Percentiles rank a stretch among this genome's conserved stretches.
Evolutionary conservation across 73 alveolate species (phyloP).

Genomic region (Tetrahymena malaccensis): DNA sequence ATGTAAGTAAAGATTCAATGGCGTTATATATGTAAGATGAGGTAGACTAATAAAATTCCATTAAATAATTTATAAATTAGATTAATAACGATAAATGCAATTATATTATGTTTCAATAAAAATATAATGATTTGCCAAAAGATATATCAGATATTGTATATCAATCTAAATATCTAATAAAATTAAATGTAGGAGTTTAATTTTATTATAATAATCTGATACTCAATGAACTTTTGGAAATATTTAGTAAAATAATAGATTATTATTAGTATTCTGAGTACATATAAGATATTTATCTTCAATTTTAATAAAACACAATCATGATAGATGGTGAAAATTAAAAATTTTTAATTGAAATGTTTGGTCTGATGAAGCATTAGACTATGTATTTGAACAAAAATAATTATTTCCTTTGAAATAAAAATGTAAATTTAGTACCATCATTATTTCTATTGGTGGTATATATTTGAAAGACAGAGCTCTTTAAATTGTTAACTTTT

Average conservation of each 20-base stretch:
- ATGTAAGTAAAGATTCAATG: not conserved
- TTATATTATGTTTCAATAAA: not conserved
- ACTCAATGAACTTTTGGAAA: not conserved
- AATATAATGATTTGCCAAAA: too few species aligned
- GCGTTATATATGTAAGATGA: not conserved
- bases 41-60: too few species aligned
- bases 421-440: too few species aligned
- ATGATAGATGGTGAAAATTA: not conserved
- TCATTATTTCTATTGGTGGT: too few species aligned
- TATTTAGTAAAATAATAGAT: not conserved
- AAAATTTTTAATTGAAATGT: not conserved
- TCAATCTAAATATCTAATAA: not conserved
- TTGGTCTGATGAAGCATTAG: not conserved
- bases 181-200: too few species aligned
- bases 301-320: not conserved
- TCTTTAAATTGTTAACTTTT: too few species aligned
- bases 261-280: not conserved
- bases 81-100: not conserved
- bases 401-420: not conserved
- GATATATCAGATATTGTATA: too few species aligned
- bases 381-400: not conserved
- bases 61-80: too few species aligned
- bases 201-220: not conserved
- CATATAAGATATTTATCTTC: not conserved
- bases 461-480: too few species aligned